These are phyloP conservation scores for Suhomyces canberraensis DNA, from an alignment of 805 yeast species.

Conservation along the genomic window DNA sequence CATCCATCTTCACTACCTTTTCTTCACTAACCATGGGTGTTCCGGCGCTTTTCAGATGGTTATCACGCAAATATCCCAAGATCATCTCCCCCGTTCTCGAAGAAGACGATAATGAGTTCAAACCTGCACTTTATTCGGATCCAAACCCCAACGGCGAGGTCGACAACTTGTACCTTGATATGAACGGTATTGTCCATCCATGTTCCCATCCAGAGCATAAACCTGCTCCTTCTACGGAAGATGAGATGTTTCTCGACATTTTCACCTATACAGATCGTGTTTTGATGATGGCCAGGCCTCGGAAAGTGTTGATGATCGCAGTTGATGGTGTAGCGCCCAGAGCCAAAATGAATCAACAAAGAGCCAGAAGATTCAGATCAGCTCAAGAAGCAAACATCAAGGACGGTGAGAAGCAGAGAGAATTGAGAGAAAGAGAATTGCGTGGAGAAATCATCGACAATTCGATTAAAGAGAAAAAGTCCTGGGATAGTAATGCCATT, in stretches of 20 bases:
- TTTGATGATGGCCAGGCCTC: conserved; percentile 88
- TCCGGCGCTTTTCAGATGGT: conserved; percentile 97
- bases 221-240: conserved; percentile 95
- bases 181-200: conserved; percentile 99
- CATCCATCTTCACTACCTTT: too few relatives aligned
- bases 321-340: conserved; percentile 99
- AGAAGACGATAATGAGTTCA: conserved; percentile 58
- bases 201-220: conserved; percentile 97
- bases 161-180: conserved; percentile 89
- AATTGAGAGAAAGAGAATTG: conserved; percentile 53
- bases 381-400: conserved; percentile 87
- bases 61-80: conserved; percentile 89
- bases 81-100: conserved; percentile 88
- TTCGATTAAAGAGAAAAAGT: conserved; percentile 65
- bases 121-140: conserved; percentile 62
- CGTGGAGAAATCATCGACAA: conserved; percentile 77
- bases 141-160: conserved; percentile 95
- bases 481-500: conserved; percentile 95
- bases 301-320: conserved; percentile 89
- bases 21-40: conserved; percentile 97
- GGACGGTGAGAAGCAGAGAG: conserved; percentile 63
- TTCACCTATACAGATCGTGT: conserved; percentile 92
- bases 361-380: conserved; percentile 88
- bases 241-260: conserved; percentile 92
- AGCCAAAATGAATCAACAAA: conserved; percentile 96